Evolutionary conservation across 2,329 filamentous ascomycete species (phyloP), one percentile per base, ranked within the genome.

Genomic region (Talaromyces verruculosus): DNA sequence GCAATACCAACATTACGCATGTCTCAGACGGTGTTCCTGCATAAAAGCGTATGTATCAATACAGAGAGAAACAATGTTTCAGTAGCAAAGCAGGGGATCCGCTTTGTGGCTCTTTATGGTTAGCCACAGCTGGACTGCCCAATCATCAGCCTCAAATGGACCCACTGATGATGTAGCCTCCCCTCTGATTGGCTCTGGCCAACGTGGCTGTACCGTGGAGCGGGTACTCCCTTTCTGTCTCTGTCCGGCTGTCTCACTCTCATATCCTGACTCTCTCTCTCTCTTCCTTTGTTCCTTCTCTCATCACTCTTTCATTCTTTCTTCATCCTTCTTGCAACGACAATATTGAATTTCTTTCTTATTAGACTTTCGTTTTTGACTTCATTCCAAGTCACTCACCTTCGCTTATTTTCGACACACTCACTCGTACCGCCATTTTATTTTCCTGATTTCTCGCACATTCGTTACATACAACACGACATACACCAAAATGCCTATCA

Each of bases 401-500:
- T 53, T 66, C 62, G 43, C 61, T 68, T 37, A 58, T 49, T 62
- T 67, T 37, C 55, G 59, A 58, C 39, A 25, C 61, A 62, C 57
- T 63, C 45, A 49, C 53, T 68, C 61, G 58, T 51, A 47, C n/a
- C 45, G 13, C 45, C 17, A 62, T 41, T 65, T 62, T 61, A 62
- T 68, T 69, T 53, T 53, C 60, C 53, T 39, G 53, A 39, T 25
- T 67, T 65, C 19, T 65, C 49, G 59, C 33, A 25, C 61, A 30
- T 13, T 60, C 51, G 62, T 57, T 67, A 61, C 28, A 63, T 7
- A 55, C 33, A 25, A 22, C 33, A 5, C 53, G n/a, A 57, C 51
- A 28, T 58, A 57, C 61, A 64, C 7, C 57, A 60, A 28, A 30
- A 65, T 65, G 69, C 64, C 43, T 61, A 53, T 69, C 72, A 77